Evolutionary conservation across 805 yeast species (phyloP), one percentile per base, ranked within the genome.

Genomic region (Yarrowia alimentaria): DNA sequence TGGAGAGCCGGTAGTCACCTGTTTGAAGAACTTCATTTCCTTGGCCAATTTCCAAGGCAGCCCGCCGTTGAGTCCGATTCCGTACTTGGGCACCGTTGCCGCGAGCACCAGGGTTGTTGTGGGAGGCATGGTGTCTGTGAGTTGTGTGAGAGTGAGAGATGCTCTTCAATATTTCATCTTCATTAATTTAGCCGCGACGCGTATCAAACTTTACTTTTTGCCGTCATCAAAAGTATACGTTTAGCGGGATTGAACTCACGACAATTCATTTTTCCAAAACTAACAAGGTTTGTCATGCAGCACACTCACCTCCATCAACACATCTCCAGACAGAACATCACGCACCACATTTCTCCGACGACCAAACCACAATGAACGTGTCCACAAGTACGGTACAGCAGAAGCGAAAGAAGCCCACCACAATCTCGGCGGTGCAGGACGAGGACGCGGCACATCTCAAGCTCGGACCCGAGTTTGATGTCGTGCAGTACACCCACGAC

Each of bases 401-500:
- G 35, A 42, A 25, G 26, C 78, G 88, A 64, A 81, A 95, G 70
- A 79, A 95, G 67, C 78, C 81, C 47, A 71, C 74, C 67, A 55
- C 80, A 70, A 61, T 63, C 43, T 81, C 80, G 53, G 75, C 79
- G 33, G 90, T 82, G 53, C 95, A 86, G 57, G 97, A 90, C 61
- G 98, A 91, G 63, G 94, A 93, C 62, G 94, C 98, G 0, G 80
- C 96, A 0, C 76, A 78, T 47, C 75, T 93, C 59, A 83, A 85
- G 62, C 76, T 93, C 52, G 99, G 99, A 8, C 91, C 95, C 20
- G 99, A 93, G 69, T 93, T 93, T 63, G 90, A 83, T 60, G 68
- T 84, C 48, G 78, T 77, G 25, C 97, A 90, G 64, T 68, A 82
- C 28, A 83, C 86, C 56, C 90, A 90, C 64, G 81, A 81, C 48